Base-by-base conservation (phyloP, 176 grass and related monocot species). In the Cenchrus fungigraminus region DNA sequence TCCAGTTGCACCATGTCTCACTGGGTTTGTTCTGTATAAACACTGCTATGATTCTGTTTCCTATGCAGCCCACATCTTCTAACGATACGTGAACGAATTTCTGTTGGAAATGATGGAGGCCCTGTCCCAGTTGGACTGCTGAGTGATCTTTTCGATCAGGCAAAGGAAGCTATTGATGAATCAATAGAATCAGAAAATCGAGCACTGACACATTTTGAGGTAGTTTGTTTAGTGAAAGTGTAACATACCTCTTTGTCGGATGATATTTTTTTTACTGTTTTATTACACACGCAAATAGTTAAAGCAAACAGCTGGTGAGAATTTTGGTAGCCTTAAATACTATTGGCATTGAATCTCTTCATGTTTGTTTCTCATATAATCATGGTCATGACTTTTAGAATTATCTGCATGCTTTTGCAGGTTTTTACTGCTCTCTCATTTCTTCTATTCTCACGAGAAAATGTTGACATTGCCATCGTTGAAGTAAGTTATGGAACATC, bases 141-240 rank as follows among this genome's bases (percentile, higher is more conserved):
- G 64, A 92, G 62, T 34, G 53, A 92, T 28, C 37, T 90, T 86
- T 98, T 95, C 44, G 0, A 57, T 29, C 80, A 84, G 68, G 77
- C 83, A 40, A 98, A 94, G 86, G 88, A 82, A 74, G 72, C 81
- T 59, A 82, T 98, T 79, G 89, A 94, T 91, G 76, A 94, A 85
- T 91, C 89, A 32, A 57, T 95, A 81, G 83, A 90, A 25, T 90
- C 65, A n/a, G 93, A 98, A 94, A 91, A 94, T 87, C 89, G 91
- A 68, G 66, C 93, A 42, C 78, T 98, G 37, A 94, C 87, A 59
- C 93, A 98, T 83, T 98, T 95, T 82, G 96, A 95, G 91, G 96
- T 95, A 92, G 29, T 71, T 85, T 50, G 4, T 65, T 51, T 43
- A 67, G 29, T 70, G 54, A 11, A 70, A 50, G 53, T 28, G 15